Percentiles rank a stretch among this genome's conserved stretches.
Evolutionary conservation across 805 yeast genomes (phyloP).

Genomic region (Candida ortonii): DNA sequence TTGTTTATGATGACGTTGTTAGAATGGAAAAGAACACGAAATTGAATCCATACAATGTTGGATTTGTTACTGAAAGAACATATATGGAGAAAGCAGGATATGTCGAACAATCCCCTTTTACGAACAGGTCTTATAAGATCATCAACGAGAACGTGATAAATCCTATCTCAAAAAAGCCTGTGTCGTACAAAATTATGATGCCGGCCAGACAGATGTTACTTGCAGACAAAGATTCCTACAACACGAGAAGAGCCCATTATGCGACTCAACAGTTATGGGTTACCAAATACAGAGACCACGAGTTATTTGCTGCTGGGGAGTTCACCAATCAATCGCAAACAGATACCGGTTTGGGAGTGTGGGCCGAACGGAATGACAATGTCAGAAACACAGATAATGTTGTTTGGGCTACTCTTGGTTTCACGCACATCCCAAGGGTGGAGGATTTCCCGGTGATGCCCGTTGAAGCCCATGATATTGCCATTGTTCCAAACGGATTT

Average conservation of each 20-base stretch:
- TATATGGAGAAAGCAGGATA: slow-evolving; percentile 67
- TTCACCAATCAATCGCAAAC: slow-evolving; percentile 75
- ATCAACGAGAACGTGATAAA: slow-evolving; percentile 71
- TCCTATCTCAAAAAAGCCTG: slow-evolving; percentile 66
- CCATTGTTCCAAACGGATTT: slow-evolving; percentile 69
- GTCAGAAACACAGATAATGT: slow-evolving; percentile 76
- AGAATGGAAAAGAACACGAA: slow-evolving; percentile 54
- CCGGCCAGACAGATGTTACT: slow-evolving; percentile 76
- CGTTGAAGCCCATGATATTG: slow-evolving; percentile 69
- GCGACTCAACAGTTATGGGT: slow-evolving; percentile 83
- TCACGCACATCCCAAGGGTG: slow-evolving; percentile 78
- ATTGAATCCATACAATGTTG: slow-evolving; percentile 65
- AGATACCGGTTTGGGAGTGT: slow-evolving; percentile 68
- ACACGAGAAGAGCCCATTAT: slow-evolving; percentile 66
- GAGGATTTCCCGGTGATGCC: slow-evolving; percentile 94
- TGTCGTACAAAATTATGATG: slow-evolving; percentile 70
- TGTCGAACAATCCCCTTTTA: slow-evolving; percentile 72
- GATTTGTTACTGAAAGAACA: slow-evolving; percentile 61
- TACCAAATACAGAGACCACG: slow-evolving; percentile 70
- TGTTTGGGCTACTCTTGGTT: slow-evolving; percentile 78
- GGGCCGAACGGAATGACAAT: slow-evolving; percentile 65
- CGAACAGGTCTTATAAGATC: slow-evolving; percentile 70
- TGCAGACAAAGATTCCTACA: slow-evolving; percentile 61
- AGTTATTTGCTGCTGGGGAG: slow-evolving; percentile 79
- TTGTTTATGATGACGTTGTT: slow-evolving; percentile 65